phyloP scores from a whole-genome alignment of 768 basidiomycete genomes.

The Tulasnella sp. region DNA sequence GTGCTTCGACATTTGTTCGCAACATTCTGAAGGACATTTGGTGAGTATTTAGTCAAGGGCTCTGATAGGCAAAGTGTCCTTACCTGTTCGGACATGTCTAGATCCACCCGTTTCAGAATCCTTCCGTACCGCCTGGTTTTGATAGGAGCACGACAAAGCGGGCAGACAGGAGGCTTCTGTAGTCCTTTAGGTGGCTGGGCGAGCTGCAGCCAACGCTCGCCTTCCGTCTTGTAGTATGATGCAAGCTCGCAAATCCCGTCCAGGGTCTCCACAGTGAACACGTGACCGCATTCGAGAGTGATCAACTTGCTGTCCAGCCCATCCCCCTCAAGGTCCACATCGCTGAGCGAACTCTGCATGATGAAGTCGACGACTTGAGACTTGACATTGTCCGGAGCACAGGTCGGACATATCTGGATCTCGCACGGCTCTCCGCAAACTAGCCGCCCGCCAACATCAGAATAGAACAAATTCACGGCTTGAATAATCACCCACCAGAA shows the following conservation, averaged over 20 bases:
- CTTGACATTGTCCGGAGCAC: conserved; percentile 37
- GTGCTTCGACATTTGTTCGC: conserved; percentile 30
- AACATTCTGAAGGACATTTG: conserved; percentile 36
- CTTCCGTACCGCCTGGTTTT: conserved; percentile 54
- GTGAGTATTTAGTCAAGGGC: background rate
- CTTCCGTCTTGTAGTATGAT: conserved; percentile 42
- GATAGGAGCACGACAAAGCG: conserved; percentile 52
- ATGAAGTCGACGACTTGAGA: conserved; percentile 51
- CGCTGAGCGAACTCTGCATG: conserved; percentile 43
- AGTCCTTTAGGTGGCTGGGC: conserved; percentile 35
- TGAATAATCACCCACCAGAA: conserved; percentile 42
- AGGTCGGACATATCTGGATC: conserved; percentile 47
- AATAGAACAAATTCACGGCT: background rate
- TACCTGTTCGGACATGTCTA: conserved; percentile 52
- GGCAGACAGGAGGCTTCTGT: conserved; percentile 47
- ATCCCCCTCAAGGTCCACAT: conserved; percentile 38
- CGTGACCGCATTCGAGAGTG: conserved; percentile 53
- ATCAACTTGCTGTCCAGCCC: conserved; percentile 47
- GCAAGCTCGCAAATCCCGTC: conserved; percentile 50
- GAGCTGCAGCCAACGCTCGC: conserved; percentile 39
- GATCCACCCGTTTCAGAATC: conserved; percentile 50
- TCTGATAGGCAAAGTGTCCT: background rate
- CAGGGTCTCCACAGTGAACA: conserved; percentile 66
- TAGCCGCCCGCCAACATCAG: conserved; percentile 26
- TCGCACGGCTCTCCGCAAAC: conserved; percentile 62